phyloP scores from a whole-genome alignment of 2,329 filamentous ascomycete genomes.

The Endocalyx cinctus region DNA sequence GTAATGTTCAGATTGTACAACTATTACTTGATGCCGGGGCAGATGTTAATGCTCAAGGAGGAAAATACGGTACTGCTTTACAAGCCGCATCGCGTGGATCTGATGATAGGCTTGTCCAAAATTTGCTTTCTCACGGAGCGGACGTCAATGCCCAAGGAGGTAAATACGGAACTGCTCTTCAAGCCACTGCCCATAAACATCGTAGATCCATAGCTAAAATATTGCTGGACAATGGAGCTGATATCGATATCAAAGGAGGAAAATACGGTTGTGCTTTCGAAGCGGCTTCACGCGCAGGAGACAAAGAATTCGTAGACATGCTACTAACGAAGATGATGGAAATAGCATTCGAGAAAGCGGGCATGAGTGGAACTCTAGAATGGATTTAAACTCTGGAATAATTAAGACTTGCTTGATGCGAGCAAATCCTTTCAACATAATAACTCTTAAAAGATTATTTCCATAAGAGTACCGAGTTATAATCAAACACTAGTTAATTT shows the following conservation, averaged over 20 bases:
- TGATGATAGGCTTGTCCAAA: background rate
- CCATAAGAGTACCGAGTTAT: too few species aligned
- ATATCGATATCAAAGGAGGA: background rate
- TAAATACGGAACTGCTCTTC: background rate
- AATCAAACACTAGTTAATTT: too few species aligned
- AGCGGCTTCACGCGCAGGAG: too few species aligned
- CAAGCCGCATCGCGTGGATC: background rate
- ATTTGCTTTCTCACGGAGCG: background rate
- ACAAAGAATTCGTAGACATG: too few species aligned
- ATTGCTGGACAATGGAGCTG: background rate
- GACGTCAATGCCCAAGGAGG: background rate
- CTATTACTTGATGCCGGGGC: background rate
- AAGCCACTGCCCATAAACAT: background rate
- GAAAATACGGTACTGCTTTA: background rate
- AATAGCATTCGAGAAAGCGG: too few species aligned
- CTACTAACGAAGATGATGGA: too few species aligned
- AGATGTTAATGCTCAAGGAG: background rate
- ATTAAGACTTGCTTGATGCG: too few species aligned
- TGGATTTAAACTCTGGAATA: too few species aligned
- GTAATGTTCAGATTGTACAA: background rate
- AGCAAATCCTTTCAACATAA: too few species aligned
- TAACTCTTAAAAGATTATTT: too few species aligned
- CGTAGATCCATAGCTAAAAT: background rate
- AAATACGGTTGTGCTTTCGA: too few species aligned
- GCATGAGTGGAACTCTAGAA: too few species aligned